phyloP scores from a whole-genome alignment of 345 rosid genomes.

The Brassica cretica region DNA sequence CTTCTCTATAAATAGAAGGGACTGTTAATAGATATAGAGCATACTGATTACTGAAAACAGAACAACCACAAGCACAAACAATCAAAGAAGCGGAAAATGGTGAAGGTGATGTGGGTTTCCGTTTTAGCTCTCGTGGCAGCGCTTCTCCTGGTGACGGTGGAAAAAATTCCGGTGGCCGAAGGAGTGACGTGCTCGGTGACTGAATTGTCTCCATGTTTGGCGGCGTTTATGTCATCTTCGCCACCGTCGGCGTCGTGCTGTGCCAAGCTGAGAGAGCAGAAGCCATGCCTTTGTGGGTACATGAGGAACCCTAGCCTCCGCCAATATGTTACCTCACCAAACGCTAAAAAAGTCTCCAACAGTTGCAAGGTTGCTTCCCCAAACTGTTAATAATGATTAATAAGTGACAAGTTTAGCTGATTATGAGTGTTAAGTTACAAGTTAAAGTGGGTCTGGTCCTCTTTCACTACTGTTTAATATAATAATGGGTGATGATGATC shows the following conservation, averaged over 20 bases:
- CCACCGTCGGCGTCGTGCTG: constrained; percentile 56
- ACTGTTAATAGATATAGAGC: background rate
- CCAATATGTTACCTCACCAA: constrained; percentile 49
- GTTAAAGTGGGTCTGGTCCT: background rate
- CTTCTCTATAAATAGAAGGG: background rate
- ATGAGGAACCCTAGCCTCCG: constrained; percentile 48
- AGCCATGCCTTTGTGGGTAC: constrained; percentile 71
- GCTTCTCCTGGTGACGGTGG: constrained; percentile 21
- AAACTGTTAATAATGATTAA: constrained; percentile 41
- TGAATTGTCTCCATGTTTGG: constrained; percentile 54
- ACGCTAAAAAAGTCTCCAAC: constrained; percentile 41
- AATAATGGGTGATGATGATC: constrained; percentile 15
- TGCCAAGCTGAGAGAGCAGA: constrained; percentile 59
- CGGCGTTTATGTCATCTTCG: constrained; percentile 42
- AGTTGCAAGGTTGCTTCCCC: constrained; percentile 51
- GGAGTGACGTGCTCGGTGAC: constrained; percentile 54
- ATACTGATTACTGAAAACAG: background rate
- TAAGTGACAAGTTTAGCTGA: constrained; percentile 8
- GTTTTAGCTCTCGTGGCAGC: background rate
- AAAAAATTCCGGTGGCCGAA: constrained; percentile 27
- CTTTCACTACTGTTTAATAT: background rate
- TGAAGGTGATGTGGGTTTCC: constrained; percentile 18
- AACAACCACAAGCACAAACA: background rate
- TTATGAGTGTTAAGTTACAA: constrained; percentile 19
- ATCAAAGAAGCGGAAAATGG: constrained; percentile 24